phyloP scores from a whole-genome alignment of 139 green algal genomes.

The Volvox africanus region DNA sequence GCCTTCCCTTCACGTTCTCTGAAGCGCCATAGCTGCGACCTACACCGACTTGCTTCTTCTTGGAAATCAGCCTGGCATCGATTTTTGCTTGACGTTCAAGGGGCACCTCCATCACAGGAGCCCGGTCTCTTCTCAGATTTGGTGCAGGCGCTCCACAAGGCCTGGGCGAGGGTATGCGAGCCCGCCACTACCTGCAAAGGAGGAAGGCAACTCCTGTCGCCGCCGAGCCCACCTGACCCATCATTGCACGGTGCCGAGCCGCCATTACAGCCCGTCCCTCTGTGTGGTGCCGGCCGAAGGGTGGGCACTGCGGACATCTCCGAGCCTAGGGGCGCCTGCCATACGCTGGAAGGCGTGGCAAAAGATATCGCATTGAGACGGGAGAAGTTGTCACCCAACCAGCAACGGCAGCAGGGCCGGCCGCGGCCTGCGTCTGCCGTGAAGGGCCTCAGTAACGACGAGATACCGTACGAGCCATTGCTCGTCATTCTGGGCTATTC shows the following conservation, averaged over 20 bases:
- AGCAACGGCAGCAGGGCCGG: too few species aligned
- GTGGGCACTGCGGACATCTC: not conserved
- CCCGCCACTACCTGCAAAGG: not conserved
- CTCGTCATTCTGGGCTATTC: slow-evolving; percentile 10
- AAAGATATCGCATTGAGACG: not conserved
- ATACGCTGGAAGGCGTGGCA: not conserved
- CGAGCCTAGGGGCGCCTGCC: too few species aligned
- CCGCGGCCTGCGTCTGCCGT: not conserved
- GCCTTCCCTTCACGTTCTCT: not conserved
- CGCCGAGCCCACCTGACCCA: not conserved
- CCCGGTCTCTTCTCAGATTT: not conserved
- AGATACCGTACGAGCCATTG: slow-evolving; percentile 26
- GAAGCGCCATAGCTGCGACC: not conserved
- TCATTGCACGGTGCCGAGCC: not conserved
- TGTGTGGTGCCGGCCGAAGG: not conserved
- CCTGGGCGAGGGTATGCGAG: not conserved
- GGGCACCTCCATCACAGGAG: not conserved
- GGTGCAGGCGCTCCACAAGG: not conserved
- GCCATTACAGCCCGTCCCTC: too few species aligned
- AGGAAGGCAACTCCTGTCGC: not conserved
- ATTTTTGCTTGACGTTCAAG: not conserved
- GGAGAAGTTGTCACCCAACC: not conserved
- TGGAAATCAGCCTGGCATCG: not conserved
- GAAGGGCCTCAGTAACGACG: not conserved
- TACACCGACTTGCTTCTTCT: not conserved